A percentile compares a stretch with the other conserved stretches of the same genome.
phyloP scores from a whole-genome alignment of 2,329 filamentous ascomycete species.

The Talaromyces sp. region DNA sequence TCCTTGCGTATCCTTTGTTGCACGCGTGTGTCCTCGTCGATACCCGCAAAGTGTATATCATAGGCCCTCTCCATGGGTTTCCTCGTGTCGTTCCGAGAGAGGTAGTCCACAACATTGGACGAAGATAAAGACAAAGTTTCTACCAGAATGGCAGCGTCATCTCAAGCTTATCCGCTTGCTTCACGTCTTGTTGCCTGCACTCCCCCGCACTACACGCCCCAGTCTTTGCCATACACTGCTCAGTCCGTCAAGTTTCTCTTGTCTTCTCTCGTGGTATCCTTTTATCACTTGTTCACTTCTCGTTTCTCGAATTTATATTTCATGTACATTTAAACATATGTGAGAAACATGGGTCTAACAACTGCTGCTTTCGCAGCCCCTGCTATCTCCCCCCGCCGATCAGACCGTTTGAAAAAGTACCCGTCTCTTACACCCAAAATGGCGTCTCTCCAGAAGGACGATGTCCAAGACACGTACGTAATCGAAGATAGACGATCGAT shows the following conservation, averaged over 20 bases:
- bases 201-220: background rate
- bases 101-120: background rate
- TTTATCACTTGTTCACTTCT: background rate
- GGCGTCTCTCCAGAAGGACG: constrained; percentile 53
- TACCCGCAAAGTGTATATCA: constrained; percentile 4
- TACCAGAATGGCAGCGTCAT: constrained; percentile 6
- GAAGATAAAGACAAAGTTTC: constrained; percentile 2
- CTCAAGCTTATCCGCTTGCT: constrained; percentile 2
- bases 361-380: constrained; percentile 15
- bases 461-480: constrained; percentile 61
- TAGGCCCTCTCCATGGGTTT: constrained; percentile 8
- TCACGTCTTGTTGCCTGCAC: constrained; percentile 5
- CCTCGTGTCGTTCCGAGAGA: background rate
- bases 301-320: background rate
- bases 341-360: constrained; percentile 16
- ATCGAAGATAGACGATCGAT: background rate
- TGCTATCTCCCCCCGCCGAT: constrained; percentile 17
- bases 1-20: background rate
- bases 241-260: background rate
- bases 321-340: background rate
- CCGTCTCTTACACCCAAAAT: constrained; percentile 33
- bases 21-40: background rate
- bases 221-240: background rate
- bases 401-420: constrained; percentile 12
- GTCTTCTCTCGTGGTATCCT: background rate